phyloP scores from a whole-genome alignment of 2,329 filamentous ascomycete genomes.

The Paracoccidioides lutzii region DNA sequence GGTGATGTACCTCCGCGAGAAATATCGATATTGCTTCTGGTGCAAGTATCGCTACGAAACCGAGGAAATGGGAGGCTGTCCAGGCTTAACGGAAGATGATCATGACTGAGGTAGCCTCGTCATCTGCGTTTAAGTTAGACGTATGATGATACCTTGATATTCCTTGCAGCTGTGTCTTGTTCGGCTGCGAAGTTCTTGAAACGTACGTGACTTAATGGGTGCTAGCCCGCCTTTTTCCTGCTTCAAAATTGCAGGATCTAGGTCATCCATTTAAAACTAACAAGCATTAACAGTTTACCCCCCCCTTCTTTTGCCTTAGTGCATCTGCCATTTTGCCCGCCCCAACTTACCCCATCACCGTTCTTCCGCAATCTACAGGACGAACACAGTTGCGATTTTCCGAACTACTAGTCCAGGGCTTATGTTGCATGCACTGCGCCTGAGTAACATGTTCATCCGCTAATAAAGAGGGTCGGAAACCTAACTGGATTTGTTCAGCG shows the following conservation, averaged over 20 bases:
- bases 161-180: neutral
- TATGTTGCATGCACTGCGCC: neutral
- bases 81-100: conserved; percentile 76
- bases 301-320: neutral
- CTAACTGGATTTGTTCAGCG: neutral
- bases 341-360: no score
- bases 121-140: neutral
- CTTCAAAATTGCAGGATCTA: neutral
- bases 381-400: no score
- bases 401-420: no score
- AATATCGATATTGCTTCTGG: conserved; percentile 84
- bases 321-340: neutral
- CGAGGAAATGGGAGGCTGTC: conserved; percentile 73
- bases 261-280: neutral
- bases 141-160: neutral
- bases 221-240: neutral
- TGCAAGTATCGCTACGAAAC: conserved; percentile 70
- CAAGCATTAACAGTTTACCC: no score
- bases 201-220: neutral
- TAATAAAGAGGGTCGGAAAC: neutral
- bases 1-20: conserved; percentile 55
- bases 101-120: conserved; percentile 40
- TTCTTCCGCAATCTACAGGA: no score
- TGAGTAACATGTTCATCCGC: neutral
- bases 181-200: neutral